Evolutionary conservation across 2,329 filamentous ascomycete species (phyloP), one percentile per base, ranked within the genome.

Genomic region (Aciculosporium take): DNA sequence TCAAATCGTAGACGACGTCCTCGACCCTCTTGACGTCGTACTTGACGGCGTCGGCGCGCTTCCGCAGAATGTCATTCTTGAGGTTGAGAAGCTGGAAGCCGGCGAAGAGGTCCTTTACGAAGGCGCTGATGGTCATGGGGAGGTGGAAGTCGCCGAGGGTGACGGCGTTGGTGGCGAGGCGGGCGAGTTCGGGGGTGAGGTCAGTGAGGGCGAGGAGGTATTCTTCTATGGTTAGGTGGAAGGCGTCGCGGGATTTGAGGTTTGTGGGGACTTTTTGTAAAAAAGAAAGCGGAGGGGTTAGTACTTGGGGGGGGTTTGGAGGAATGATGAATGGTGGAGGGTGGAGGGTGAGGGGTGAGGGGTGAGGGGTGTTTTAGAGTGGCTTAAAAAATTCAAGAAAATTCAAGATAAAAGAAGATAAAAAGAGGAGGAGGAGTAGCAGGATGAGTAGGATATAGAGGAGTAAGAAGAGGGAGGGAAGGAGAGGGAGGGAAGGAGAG

Each of bases 1-100:
- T 89, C 43, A 98, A 66, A 59, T 98, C 91, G 56, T 98, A 98
- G 39, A 96, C 89, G 10, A 98, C 87, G 57, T 96, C 91, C 68
- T 98, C 91, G 10, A 95, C 86, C 60, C 94, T 89, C 71, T 96
- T 98, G 55, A 98, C 86, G 53, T 83, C 81, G 58, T 98, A 98
- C 70, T 98, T 98, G 62, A 98, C 83, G 5, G 81, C 83, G 64
- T 98, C 91, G 42, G 85, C 86, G 47, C 86, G 74, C 65, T 87
- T 85, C 45, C 91, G 75, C 55, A 98, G 64, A 18, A 79, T 79
- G 59, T 98, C 91, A 55, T 98, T 98, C 72, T 96, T 96, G 51
- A 98, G 70, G 59, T 98, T 98, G 50, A 98, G 74, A 50, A 96
- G 76, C 71, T 96, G 91, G 65, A 98, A 98, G 13, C 89, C 91